A percentile compares a stretch with the other conserved stretches of the same genome.
phyloP scores from a whole-genome alignment of 768 basidiomycete genomes.

The Leccinum disarticulatum region DNA sequence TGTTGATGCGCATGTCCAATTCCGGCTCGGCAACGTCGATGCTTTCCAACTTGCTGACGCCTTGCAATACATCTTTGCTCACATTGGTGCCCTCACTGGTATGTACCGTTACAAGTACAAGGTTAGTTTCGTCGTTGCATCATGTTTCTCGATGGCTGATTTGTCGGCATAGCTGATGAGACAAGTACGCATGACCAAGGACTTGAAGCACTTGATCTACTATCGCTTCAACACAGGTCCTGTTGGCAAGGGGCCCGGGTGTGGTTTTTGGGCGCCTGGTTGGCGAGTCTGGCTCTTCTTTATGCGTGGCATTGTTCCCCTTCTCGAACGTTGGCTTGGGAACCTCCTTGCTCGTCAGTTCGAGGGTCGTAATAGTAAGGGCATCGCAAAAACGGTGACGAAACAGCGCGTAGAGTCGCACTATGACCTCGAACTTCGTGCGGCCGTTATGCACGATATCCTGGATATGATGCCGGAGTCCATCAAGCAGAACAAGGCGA shows the following conservation, averaged over 20 bases:
- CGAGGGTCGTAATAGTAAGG: conserved; percentile 96
- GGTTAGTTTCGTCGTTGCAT: conserved; percentile 39
- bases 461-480: conserved; percentile 99
- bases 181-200: conserved; percentile 99
- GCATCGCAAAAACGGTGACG: conserved; percentile 96
- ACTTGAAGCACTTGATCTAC: conserved; percentile 96
- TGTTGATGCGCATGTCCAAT: conserved; percentile 98
- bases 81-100: conserved; percentile 96
- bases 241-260: conserved; percentile 98
- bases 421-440: conserved; percentile 94
- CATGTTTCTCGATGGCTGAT: conserved; percentile 7
- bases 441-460: conserved; percentile 99
- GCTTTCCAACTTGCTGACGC: conserved; percentile 99
- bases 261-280: conserved; percentile 99
- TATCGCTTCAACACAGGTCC: conserved; percentile 99
- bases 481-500: conserved; percentile 99
- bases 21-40: conserved; percentile 96
- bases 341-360: conserved; percentile 98
- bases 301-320: conserved; percentile 97
- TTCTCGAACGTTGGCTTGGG: conserved; percentile 96
- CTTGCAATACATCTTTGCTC: conserved; percentile 95
- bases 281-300: conserved; percentile 99
- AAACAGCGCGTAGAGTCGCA: conserved; percentile 99
- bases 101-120: conserved; percentile 99
- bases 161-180: conserved; percentile 74